These are phyloP conservation scores for Diaporthe amygdali DNA, from an alignment of 2,329 filamentous ascomycete genomes.

Conservation along the genomic window DNA sequence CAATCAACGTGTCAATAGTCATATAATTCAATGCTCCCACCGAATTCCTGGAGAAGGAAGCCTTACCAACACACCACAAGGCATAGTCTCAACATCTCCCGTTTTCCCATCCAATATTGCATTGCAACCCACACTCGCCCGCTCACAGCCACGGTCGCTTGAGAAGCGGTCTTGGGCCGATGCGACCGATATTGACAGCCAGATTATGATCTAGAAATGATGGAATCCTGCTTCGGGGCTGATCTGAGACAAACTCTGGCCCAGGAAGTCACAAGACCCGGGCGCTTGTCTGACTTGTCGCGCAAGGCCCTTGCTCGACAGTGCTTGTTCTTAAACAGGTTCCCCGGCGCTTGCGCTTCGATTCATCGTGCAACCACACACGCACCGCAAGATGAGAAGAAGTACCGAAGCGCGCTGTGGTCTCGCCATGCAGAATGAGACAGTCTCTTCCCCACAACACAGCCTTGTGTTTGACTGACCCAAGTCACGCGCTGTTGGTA, in stretches of 20 bases:
- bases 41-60: background rate
- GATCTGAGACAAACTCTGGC: background rate
- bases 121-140: background rate
- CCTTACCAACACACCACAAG: background rate
- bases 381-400: background rate
- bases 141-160: background rate
- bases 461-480: too few species aligned
- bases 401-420: background rate
- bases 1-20: constrained; percentile 11
- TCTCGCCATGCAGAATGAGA: too few species aligned
- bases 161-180: background rate
- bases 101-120: background rate
- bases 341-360: constrained; percentile 19
- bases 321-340: background rate
- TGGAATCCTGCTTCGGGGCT: background rate
- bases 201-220: background rate
- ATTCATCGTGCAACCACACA: background rate
- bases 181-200: background rate
- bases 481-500: background rate
- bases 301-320: background rate
- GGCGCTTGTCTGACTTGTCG: constrained; percentile 8
- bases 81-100: background rate
- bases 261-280: background rate
- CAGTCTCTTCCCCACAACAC: too few species aligned
- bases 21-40: constrained; percentile 3